Evolutionary conservation across 345 rosid species (phyloP), one percentile per base, ranked within the genome.

Genomic region (Combretum micranthum): DNA sequence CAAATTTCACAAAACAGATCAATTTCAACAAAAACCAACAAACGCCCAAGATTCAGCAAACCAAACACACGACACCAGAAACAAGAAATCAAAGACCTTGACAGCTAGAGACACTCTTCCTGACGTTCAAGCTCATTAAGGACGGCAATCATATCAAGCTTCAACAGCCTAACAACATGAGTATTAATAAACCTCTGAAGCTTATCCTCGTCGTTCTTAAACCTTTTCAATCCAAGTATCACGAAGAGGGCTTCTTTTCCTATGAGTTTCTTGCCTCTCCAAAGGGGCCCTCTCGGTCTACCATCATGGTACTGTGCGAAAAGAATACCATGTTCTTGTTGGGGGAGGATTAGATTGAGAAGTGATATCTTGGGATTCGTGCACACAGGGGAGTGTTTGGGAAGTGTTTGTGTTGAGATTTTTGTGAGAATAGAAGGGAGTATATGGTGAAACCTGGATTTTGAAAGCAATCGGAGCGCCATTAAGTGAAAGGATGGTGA

Each of bases 211-310:
- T 84, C 89, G 44, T 80, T 81, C 68, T 84, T 88, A 68, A 88
- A 72, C 67, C 98, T 77, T 77, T 86, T 88, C 61, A 92, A 67
- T 43, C 94, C 95, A 64, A 69, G 65, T 57, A 83, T 75, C 32
- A 77, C 96, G 53, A 86, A 88, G 44, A 88, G 78, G 1, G 95
- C 88, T 55, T 86, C 98, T 79, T 86, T 91, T 2, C 98, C 88
- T 22, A 88, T 86, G 43, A 86, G 71, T 56, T 91, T 91, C 83
- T 86, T 92, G 42, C 98, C 93, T 69, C 87, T 84, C 98, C 97
- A 88, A 4, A 86, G 93, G 57, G 95, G 83, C 15, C 97, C 97
- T 46, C 97, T 88, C 10, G 97, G 97, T 69, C 97, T 84, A 50
- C 98, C 97, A 47, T 92, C 98, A 43, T 83, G 98, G 73, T 73